Base-by-base conservation (phyloP, 169 alveolate genomes). In the Besnoitia besnoiti region DNA sequence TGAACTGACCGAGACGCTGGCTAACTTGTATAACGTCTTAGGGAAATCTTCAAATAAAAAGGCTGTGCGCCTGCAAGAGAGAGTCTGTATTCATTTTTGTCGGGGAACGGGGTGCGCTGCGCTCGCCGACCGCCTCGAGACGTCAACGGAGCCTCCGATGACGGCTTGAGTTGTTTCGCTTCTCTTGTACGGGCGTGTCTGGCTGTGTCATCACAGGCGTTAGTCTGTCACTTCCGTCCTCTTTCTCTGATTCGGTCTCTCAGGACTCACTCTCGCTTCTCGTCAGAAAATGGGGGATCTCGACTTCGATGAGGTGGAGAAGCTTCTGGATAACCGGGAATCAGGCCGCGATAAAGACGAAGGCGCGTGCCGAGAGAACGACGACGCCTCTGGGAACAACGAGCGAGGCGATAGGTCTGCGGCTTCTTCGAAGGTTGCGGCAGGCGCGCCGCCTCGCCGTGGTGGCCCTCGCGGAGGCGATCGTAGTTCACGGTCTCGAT, bases 391-490 rank as follows among this genome's bases (percentile, higher is more conserved):
- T 55, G 67, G 12, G 67, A 55, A 55, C 67, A 55, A 55, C 27
- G 67, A 55, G 24, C 67, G 67, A 5, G 24, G 30, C 67, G 67
- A 55, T 21, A 55, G 67, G 30, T 5, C 67, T n/a, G n/a, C n/a
- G 24, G 80, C 46, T 24, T 42, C 80, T 42, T 30, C 80, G 21
- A 35, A 30, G n/a, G 80, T 42, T 7, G n/a, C 46, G 10, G n/a
- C n/a, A 4, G 80, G 47, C n/a, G 39, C 80, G 44, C 39, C 46
- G 39, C 12, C 46, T 67, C 39, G 80, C 14, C 39, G 80, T 21
- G 80, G 80, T 42, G 44, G 80, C 12, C 24, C 46, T 67, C 80
- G 80, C 40, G 76, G 80, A n/a, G 80, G 44, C 39, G 44, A 35
- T 42, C 39, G 80, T 1, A n/a, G 80, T 42, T 67, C 80, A 42